These are phyloP conservation scores for Pyrrhoderma lamaoense DNA, from an alignment of 1,284 basidiomycete species.

Conservation along the genomic window DNA sequence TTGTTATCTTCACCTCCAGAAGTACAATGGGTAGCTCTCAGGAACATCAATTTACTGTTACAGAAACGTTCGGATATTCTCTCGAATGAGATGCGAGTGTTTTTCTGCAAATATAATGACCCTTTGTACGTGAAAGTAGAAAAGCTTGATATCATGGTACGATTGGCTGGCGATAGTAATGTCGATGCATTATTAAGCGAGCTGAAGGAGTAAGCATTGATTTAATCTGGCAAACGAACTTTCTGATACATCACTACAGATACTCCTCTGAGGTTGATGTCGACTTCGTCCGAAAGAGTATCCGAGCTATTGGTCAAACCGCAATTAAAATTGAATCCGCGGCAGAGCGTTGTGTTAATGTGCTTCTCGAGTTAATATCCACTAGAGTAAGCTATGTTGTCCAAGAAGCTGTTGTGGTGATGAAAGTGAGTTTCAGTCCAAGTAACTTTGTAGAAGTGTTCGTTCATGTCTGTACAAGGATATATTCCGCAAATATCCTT, in stretches of 20 bases:
- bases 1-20: slow-evolving; percentile 72
- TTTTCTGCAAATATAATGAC: slow-evolving; percentile 99
- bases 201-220: slow-evolving; percentile 72
- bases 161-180: slow-evolving; percentile 86
- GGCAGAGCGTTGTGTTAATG: slow-evolving; percentile 92
- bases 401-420: slow-evolving; percentile 96
- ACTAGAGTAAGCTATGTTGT: slow-evolving; percentile 96
- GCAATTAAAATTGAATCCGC: slow-evolving; percentile 93
- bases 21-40: slow-evolving; percentile 94
- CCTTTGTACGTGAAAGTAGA: slow-evolving; percentile 97
- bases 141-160: slow-evolving; percentile 98
- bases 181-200: slow-evolving; percentile 93
- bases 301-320: slow-evolving; percentile 93
- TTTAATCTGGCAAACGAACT: not conserved
- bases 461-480: slow-evolving; percentile 49
- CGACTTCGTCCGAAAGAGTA: slow-evolving; percentile 92
- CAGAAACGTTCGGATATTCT: slow-evolving; percentile 89
- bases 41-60: slow-evolving; percentile 94
- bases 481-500: slow-evolving; percentile 98
- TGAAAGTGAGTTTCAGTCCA: slow-evolving; percentile 63
- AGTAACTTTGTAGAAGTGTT: not conserved
- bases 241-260: slow-evolving; percentile 31
- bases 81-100: slow-evolving; percentile 94
- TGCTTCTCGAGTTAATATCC: slow-evolving; percentile 84
- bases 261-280: slow-evolving; percentile 98